Conservation (phyloP, 2,329 filamentous ascomycete species). For the Sclerotinia minor region DNA sequence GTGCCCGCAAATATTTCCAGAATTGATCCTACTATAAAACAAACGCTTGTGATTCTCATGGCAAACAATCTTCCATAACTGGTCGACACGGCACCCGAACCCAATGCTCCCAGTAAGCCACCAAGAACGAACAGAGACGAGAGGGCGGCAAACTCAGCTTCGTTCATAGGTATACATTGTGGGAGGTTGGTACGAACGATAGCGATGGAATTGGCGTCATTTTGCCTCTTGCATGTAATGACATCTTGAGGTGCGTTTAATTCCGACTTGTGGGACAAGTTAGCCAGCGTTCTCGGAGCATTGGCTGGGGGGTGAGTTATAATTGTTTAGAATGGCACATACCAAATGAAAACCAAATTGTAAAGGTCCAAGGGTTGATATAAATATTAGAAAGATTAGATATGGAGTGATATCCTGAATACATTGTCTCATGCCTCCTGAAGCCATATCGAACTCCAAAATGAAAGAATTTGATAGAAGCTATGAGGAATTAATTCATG, state of each 20-base stretch:
- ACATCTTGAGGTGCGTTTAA: conserved; percentile 94
- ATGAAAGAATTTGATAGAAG: background rate
- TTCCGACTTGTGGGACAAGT: conserved; percentile 65
- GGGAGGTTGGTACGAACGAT: conserved; percentile 49
- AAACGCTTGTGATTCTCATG: conserved; percentile 74
- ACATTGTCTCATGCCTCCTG: conserved; percentile 39
- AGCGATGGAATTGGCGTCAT: conserved; percentile 43
- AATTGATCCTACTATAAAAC: conserved; percentile 74
- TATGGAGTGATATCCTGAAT: conserved; percentile 62
- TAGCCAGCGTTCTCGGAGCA: conserved; percentile 20
- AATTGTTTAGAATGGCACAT: conserved; percentile 37
- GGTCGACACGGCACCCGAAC: conserved; percentile 76
- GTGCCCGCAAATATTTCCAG: conserved; percentile 71
- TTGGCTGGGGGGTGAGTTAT: conserved; percentile 14
- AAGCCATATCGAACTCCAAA: conserved; percentile 34
- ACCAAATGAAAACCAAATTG: conserved; percentile 95
- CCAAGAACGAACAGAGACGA: conserved; percentile 91
- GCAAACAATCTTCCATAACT: conserved; percentile 71
- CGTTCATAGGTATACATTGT: conserved; percentile 86
- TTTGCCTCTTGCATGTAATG: conserved; percentile 76
- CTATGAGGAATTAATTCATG: background rate
- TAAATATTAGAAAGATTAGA: conserved; percentile 71
- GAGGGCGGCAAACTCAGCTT: conserved; percentile 78
- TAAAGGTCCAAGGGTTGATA: conserved; percentile 81
- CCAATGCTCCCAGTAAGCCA: conserved; percentile 79